Evolutionary conservation across 163 green algal genomes (phyloP).

Genomic region (Chlamydomonas reinhardtii): DNA sequence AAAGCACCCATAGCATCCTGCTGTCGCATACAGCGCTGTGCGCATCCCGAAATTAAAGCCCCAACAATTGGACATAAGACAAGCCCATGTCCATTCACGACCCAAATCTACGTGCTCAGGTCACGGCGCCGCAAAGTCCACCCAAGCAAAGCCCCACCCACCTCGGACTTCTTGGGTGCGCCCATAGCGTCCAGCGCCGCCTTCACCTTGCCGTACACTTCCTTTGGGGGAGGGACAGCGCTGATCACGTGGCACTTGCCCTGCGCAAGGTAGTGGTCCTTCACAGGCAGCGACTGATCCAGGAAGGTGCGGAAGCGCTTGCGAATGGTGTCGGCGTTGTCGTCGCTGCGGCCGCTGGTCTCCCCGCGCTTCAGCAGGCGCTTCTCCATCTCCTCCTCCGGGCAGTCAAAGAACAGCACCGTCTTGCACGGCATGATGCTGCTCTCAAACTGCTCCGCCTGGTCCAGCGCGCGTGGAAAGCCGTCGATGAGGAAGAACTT

Average conservation of each 20-base stretch:
- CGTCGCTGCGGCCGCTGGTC: conserved; percentile 72
- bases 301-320: conserved; percentile 82
- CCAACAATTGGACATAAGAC: no score
- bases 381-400: conserved; percentile 74
- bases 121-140: not conserved
- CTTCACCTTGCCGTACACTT: conserved; percentile 58
- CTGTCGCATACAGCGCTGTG: no score
- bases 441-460: conserved; percentile 70
- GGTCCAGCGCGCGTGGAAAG: conserved; percentile 82
- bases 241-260: conserved; percentile 65
- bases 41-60: no score
- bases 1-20: no score
- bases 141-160: not conserved
- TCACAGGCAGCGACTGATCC: conserved; percentile 67
- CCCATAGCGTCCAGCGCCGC: not conserved
- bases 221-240: conserved; percentile 56
- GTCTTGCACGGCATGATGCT: conserved; percentile 69
- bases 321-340: conserved; percentile 82
- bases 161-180: not conserved
- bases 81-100: no score
- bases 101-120: no score
- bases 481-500: conserved; percentile 85
- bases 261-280: conserved; percentile 60
- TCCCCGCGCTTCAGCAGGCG: conserved; percentile 57
- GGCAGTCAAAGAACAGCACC: conserved; percentile 87